Percentiles rank a stretch among this genome's conserved stretches.
Evolutionary conservation across 75 land plant genomes (phyloP).

Genomic region (Isoetes taiwanensis): DNA sequence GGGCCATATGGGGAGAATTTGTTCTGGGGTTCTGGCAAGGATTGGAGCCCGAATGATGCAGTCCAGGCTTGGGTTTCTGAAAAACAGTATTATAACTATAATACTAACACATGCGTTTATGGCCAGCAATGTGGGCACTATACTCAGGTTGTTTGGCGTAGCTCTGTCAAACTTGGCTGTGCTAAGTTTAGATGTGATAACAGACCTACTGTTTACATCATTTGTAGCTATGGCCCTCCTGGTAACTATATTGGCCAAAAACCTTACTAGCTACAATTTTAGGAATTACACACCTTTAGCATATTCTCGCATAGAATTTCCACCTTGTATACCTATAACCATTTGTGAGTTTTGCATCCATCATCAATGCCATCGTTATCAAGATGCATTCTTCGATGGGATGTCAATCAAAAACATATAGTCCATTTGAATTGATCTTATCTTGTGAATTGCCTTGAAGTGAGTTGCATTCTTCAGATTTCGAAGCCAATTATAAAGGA

Average conservation of each 20-base stretch:
- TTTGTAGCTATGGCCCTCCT: slow-evolving; percentile 31
- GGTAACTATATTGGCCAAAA: slow-evolving; percentile 26
- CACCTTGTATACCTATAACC: too few relatives aligned
- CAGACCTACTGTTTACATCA: slow-evolving; percentile 8
- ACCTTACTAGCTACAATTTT: slow-evolving; percentile 29
- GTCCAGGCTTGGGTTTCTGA: slow-evolving; percentile 26
- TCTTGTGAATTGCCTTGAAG: too few relatives aligned
- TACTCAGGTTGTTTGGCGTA: slow-evolving; percentile 26
- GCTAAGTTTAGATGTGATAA: slow-evolving; percentile 15
- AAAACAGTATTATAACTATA: slow-evolving; percentile 25
- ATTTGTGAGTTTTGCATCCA: too few relatives aligned
- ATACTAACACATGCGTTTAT: slow-evolving; percentile 12
- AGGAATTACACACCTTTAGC: too few relatives aligned
- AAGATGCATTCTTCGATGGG: too few relatives aligned
- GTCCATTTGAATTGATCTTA: too few relatives aligned
- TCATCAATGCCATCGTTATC: too few relatives aligned
- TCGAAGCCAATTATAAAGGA: too few relatives aligned
- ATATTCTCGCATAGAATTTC: too few relatives aligned
- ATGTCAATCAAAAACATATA: too few relatives aligned
- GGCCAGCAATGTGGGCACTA: slow-evolving; percentile 22
- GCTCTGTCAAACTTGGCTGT: slow-evolving; percentile 17
- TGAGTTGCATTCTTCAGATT: too few relatives aligned
- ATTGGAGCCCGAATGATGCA: slow-evolving; percentile 40
- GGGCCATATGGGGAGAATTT: slow-evolving; percentile 42
- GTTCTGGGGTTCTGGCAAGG: slow-evolving; percentile 45